These are phyloP conservation scores for Santalum album DNA, from an alignment of 164 flowering plant genomes.

Conservation along the genomic window DNA sequence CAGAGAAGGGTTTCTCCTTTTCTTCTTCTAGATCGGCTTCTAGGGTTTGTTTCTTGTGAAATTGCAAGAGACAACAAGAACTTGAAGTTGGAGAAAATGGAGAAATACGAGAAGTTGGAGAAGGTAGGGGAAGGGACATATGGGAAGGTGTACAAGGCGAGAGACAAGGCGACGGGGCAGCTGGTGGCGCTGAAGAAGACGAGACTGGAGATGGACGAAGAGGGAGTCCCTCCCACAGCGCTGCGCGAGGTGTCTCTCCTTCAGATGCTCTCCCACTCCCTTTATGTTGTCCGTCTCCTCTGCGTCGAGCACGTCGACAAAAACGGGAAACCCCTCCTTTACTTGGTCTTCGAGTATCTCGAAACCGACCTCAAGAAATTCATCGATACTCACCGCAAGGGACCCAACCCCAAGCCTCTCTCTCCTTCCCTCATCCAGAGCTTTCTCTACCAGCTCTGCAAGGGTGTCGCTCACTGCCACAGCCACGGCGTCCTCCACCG, in stretches of 20 bases:
- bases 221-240: slow-evolving; percentile 97
- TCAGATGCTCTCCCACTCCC: slow-evolving; percentile 81
- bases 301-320: slow-evolving; percentile 79
- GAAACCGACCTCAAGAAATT: slow-evolving; percentile 95
- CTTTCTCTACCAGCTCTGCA: slow-evolving; percentile 76
- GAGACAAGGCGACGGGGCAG: slow-evolving; percentile 73
- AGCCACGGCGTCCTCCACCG: slow-evolving; percentile 90
- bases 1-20: neutral
- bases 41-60: neutral
- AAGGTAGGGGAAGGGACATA: slow-evolving; percentile 98
- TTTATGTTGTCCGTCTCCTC: slow-evolving; percentile 82
- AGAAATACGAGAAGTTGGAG: slow-evolving; percentile 45
- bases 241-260: slow-evolving; percentile 90
- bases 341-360: slow-evolving; percentile 85
- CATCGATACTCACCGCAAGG: slow-evolving; percentile 75
- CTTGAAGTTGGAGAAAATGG: neutral
- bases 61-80: no score
- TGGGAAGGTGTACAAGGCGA: slow-evolving; percentile 98
- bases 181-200: slow-evolving; percentile 94
- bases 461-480: slow-evolving; percentile 94
- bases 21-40: neutral
- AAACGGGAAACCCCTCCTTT: slow-evolving; percentile 72
- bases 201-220: slow-evolving; percentile 96
- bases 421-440: slow-evolving; percentile 55
- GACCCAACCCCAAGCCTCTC: slow-evolving; percentile 66